These are phyloP conservation scores for Penicillium sp. DNA, from an alignment of 2,329 filamentous ascomycete species.

Conservation along the genomic window DNA sequence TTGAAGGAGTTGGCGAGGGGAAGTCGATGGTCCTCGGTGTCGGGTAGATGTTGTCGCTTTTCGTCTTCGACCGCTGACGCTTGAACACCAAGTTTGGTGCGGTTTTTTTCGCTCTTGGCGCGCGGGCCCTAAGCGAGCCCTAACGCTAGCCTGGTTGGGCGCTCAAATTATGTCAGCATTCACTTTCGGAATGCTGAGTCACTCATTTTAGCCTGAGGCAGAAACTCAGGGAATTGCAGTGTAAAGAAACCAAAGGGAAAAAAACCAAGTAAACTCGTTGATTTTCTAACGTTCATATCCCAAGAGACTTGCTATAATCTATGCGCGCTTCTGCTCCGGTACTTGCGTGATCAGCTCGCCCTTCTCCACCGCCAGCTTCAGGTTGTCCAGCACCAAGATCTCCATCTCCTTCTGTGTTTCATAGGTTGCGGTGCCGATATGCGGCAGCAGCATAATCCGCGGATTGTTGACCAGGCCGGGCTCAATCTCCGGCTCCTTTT, in stretches of 20 bases:
- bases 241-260: too few species aligned
- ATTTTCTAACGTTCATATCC: too few species aligned
- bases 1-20: constrained; percentile 45
- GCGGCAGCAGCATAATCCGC: constrained; percentile 55
- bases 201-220: neutral
- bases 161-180: constrained; percentile 9
- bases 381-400: constrained; percentile 56
- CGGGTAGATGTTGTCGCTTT: constrained; percentile 42
- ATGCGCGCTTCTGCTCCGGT: constrained; percentile 54
- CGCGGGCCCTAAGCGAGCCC: constrained; percentile 42
- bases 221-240: neutral
- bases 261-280: too few species aligned
- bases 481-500: constrained; percentile 48
- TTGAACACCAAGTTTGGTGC: constrained; percentile 37
- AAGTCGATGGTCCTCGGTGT: constrained; percentile 43
- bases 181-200: constrained; percentile 4
- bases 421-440: constrained; percentile 59
- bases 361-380: constrained; percentile 56
- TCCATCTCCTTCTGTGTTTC: constrained; percentile 64
- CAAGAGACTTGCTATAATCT: constrained; percentile 5
- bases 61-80: constrained; percentile 36
- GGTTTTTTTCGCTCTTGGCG: constrained; percentile 43
- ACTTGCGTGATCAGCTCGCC: constrained; percentile 60
- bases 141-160: constrained; percentile 36
- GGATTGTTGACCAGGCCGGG: constrained; percentile 47